phyloP scores from a whole-genome alignment of 2,329 filamentous ascomycete genomes.

The Aspergillus amoenus region DNA sequence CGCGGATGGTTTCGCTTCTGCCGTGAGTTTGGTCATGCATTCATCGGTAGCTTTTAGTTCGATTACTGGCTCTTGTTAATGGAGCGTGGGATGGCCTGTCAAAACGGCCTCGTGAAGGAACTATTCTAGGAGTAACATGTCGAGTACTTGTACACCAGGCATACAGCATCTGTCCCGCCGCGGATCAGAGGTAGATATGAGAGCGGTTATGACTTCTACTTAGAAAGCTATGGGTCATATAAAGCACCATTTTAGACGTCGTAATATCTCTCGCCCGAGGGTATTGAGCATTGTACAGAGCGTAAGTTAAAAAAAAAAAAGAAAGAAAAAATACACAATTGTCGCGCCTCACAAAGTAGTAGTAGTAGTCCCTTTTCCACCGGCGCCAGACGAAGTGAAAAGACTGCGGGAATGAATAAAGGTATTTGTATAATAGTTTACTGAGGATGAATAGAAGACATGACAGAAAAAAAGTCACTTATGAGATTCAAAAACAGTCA shows the following conservation, averaged over 20 bases:
- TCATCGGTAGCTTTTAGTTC: too few species aligned
- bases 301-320: slow-evolving; percentile 8
- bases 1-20: too few species aligned
- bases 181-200: background rate
- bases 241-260: slow-evolving; percentile 16
- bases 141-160: too few species aligned
- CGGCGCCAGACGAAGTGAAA: slow-evolving; percentile 22
- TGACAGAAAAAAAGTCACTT: slow-evolving; percentile 19
- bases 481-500: slow-evolving; percentile 14
- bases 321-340: slow-evolving; percentile 18
- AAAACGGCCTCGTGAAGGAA: too few species aligned
- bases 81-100: too few species aligned
- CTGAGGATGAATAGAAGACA: slow-evolving; percentile 23
- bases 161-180: background rate
- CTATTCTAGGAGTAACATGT: too few species aligned
- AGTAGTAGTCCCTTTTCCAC: slow-evolving; percentile 17
- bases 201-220: background rate
- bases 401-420: slow-evolving; percentile 1
- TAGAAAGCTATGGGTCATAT: background rate
- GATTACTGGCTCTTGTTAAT: too few species aligned
- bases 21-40: too few species aligned
- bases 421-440: slow-evolving; percentile 18
- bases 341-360: slow-evolving; percentile 20
- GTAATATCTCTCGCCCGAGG: slow-evolving; percentile 30
- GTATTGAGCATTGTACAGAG: slow-evolving; percentile 40